A percentile compares a stretch with the other conserved stretches of the same genome.
These are phyloP conservation scores for Geum urbanum DNA, from an alignment of 306 rosid genomes.

Conservation along the genomic window DNA sequence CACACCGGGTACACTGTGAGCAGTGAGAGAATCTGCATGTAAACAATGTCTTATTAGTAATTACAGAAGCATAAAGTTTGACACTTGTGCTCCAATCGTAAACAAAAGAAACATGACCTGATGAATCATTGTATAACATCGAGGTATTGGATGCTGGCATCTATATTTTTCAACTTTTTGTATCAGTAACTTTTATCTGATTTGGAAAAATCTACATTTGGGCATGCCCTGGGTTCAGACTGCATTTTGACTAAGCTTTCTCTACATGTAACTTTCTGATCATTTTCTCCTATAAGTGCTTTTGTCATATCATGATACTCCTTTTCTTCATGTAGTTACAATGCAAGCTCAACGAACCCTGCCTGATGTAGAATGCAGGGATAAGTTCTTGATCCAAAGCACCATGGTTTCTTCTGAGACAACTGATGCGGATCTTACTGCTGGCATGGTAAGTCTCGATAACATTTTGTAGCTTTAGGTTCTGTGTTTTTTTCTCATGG, in stretches of 20 bases:
- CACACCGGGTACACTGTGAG: background rate
- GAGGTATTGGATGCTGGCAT: background rate
- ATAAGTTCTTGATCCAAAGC: slow-evolving; percentile 89
- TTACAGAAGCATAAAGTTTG: background rate
- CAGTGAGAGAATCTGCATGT: background rate
- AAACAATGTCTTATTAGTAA: background rate
- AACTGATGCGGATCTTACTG: slow-evolving; percentile 55
- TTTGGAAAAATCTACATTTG: slow-evolving; percentile 5
- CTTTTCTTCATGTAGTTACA: slow-evolving; percentile 54
- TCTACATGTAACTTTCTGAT: slow-evolving; percentile 1
- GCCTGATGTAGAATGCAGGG: slow-evolving; percentile 70
- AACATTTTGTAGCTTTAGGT: slow-evolving; percentile 22
- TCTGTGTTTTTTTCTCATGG: slow-evolving; percentile 21
- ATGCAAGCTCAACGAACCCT: slow-evolving; percentile 74
- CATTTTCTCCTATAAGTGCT: background rate
- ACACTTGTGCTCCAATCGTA: background rate
- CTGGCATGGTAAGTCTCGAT: slow-evolving; percentile 60
- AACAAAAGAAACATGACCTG: too few relatives aligned
- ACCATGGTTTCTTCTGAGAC: slow-evolving; percentile 55
- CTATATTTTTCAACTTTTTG: background rate
- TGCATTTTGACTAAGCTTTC: background rate
- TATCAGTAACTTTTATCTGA: background rate
- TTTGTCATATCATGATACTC: slow-evolving; percentile 5
- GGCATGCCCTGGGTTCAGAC: background rate
- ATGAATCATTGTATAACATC: too few relatives aligned